Evolutionary conservation across 331 rosid species (phyloP).

Genomic region (Malus hybrid): DNA sequence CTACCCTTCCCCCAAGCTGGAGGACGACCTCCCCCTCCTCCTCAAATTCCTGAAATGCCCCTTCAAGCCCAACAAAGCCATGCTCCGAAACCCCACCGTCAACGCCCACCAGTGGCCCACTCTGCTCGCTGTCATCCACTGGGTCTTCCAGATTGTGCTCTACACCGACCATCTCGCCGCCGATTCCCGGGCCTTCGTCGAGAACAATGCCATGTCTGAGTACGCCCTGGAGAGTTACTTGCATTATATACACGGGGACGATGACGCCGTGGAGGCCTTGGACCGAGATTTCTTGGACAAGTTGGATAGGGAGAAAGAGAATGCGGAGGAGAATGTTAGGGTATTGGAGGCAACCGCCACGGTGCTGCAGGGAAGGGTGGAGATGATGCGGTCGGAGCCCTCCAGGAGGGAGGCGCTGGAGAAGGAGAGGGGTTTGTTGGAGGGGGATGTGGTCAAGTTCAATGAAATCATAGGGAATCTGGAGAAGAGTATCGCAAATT

Average conservation of each 20-base stretch:
- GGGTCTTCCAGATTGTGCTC: slow-evolving; percentile 70
- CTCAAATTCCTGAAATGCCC: slow-evolving; percentile 55
- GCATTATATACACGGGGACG: slow-evolving; percentile 55
- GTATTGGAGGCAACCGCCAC: slow-evolving; percentile 10
- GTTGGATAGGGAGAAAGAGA: slow-evolving; percentile 38
- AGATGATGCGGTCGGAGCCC: slow-evolving; percentile 35
- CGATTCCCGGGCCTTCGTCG: slow-evolving; percentile 13
- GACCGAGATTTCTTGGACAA: slow-evolving; percentile 35
- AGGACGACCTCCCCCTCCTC: slow-evolving; percentile 60
- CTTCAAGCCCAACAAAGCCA: slow-evolving; percentile 56
- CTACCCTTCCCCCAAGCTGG: slow-evolving; percentile 46
- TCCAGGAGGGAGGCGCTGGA: slow-evolving; percentile 53
- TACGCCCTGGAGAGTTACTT: slow-evolving; percentile 46
- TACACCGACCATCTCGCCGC: slow-evolving; percentile 23
- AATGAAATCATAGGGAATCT: slow-evolving; percentile 45
- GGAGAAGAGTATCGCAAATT: slow-evolving; percentile 21
- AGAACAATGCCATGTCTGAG: slow-evolving; percentile 22
- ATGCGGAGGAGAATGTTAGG: slow-evolving; percentile 23
- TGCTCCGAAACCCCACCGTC: slow-evolving; percentile 61
- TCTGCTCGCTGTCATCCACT: slow-evolving; percentile 71
- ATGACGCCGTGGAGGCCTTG: slow-evolving; percentile 45
- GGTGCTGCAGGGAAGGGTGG: slow-evolving; percentile 31
- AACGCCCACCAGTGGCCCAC: slow-evolving; percentile 93
- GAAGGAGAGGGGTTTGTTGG: slow-evolving; percentile 50
- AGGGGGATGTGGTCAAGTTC: slow-evolving; percentile 75